phyloP scores from a whole-genome alignment of 441 rosid species.

The Cnidoscolus chayamansa region DNA sequence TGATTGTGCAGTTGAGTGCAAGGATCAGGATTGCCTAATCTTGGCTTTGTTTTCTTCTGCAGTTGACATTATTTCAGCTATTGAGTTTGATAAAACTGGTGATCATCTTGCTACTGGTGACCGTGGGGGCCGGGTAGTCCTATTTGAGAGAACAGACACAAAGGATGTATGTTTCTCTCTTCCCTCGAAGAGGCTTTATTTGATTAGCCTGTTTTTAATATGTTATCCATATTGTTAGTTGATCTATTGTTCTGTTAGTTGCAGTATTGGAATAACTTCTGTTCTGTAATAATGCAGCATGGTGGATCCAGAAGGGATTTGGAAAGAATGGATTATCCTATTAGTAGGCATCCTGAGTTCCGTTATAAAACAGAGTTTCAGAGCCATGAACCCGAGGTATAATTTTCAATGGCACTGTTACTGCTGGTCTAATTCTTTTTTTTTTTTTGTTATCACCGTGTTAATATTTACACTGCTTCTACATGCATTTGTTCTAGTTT shows the following conservation, averaged over 20 bases:
- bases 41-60: conserved; percentile 38
- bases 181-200: conserved; percentile 3
- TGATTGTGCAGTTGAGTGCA: too few relatives aligned
- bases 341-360: conserved; percentile 79
- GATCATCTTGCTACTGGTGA: conserved; percentile 96
- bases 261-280: not conserved
- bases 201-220: conserved; percentile 15
- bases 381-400: conserved; percentile 97
- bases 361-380: conserved; percentile 97
- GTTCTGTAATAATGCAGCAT: conserved; percentile 37
- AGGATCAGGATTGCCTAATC: conserved; percentile 20
- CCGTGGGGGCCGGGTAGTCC: conserved; percentile 95
- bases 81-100: conserved; percentile 86
- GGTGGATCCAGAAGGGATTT: conserved; percentile 66
- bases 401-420: conserved; percentile 14
- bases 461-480: not conserved
- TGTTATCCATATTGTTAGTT: not conserved
- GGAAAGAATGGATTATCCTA: conserved; percentile 61
- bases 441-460: not conserved
- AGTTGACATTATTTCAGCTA: conserved; percentile 95
- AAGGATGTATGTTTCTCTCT: conserved; percentile 54
- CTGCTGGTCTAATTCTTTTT: conserved; percentile 10
- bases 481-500: conserved; percentile 45
- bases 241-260: conserved; percentile 2
- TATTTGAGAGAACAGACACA: conserved; percentile 75